Base-by-base conservation (phyloP, 768 basidiomycete species). In the Pulveroboletus sp. region DNA sequence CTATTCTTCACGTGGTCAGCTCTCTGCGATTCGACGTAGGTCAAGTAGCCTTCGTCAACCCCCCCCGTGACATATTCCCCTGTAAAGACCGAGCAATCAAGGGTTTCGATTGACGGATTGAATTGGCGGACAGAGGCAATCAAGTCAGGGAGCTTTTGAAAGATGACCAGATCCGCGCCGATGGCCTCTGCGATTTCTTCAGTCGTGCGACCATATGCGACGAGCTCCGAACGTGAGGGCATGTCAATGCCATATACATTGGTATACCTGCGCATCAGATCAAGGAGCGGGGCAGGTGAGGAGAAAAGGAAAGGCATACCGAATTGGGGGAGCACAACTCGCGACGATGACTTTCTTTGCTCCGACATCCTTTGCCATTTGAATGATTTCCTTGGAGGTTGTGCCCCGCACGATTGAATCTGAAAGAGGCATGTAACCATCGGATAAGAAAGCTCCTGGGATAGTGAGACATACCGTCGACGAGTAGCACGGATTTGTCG, bases 171-270 rank as follows among this genome's bases (percentile, higher is more conserved):
- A 70, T 99, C 96, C 9, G 94, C 96, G 39, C 93, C 93, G 53
- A 98, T 96, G 47, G 81, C 81, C 18, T 71, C 60, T 3, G 92
- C 87, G 54, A 98, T 85, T 52, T 84, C 79, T 21, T 79, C 74
- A 10, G 77, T 79, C 46, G 82, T 80, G 43, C 92, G 83, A 32
- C 77, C 79, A 66, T 93, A 75, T 0, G 93, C 95, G 44, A 98
- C 93, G 30, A 98, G 85, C 64, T 98, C 95, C 32, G 76, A 71
- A n/a, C 91, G 83, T 4, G 93, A 92, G 28, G 96, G 95, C 96
- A 98, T 99, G 73, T 99, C 96, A 64, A 99, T 99, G 17, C 96
- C 96, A 69, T 99, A 98, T 5, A 99, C 96, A 64, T 98, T 96
- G 5, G 93, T 86, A 65, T 83, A 81, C 26, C 91, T 90, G 50